Percentiles rank a stretch among this genome's conserved stretches.
Conservation (phyloP, 331 rosid species). For the Spiraea crenata region DNA sequence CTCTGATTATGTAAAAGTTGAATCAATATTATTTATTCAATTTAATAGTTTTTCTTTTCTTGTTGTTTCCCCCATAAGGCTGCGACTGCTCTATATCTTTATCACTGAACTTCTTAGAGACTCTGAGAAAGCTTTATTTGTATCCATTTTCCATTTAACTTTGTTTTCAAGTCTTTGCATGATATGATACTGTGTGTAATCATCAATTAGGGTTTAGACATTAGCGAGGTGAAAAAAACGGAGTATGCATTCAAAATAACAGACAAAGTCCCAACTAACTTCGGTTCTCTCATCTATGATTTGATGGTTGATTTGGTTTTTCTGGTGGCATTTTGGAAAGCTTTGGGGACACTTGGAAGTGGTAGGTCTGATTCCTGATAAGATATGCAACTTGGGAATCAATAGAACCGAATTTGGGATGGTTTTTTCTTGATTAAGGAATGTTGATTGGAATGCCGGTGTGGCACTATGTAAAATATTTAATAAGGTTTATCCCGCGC, state of each 20-base stretch:
- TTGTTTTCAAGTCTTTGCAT: no score
- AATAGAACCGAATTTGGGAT: neutral
- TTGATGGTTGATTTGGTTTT: conserved; percentile 4
- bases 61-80: neutral
- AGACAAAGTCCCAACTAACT: no score
- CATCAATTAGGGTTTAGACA: no score
- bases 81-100: no score
- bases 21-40: neutral
- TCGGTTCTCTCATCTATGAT: neutral
- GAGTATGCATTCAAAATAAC: no score
- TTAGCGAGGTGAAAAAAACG: no score
- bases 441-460: neutral
- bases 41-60: neutral
- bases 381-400: neutral
- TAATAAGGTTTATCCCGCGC: no score
- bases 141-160: no score
- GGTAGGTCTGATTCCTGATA: neutral
- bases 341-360: neutral
- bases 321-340: neutral
- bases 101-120: no score
- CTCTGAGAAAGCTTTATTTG: no score
- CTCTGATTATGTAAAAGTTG: neutral
- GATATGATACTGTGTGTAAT: no score
- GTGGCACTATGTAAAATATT: neutral
- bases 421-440: neutral